Percentiles rank a stretch among this genome's conserved stretches.
Evolutionary conservation across 2,329 filamentous ascomycete genomes (phyloP).

Genomic region (Hawksworthiomyces lignivorus): DNA sequence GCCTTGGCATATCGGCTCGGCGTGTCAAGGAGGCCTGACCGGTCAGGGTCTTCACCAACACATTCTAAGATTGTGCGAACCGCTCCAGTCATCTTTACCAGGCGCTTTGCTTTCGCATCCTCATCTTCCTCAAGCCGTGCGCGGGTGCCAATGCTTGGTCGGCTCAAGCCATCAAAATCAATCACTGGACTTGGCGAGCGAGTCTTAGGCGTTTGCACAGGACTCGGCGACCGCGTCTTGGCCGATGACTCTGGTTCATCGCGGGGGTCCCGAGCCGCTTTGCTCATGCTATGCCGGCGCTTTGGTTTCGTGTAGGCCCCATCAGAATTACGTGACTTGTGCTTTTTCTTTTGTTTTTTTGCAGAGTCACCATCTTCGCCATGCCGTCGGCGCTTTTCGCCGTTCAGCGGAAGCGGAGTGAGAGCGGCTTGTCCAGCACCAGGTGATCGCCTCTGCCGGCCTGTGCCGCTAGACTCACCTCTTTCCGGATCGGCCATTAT

Average conservation of each 20-base stretch:
- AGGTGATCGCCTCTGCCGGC: too few relatives aligned
- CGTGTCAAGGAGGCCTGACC: conserved; percentile 57
- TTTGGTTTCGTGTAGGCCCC: neutral
- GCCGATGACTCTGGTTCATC: conserved; percentile 39
- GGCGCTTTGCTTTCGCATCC: conserved; percentile 41
- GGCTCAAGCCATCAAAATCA: conserved; percentile 54
- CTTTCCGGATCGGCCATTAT: too few relatives aligned
- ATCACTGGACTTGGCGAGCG: conserved; percentile 30
- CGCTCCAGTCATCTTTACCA: conserved; percentile 53
- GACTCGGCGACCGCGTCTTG: conserved; percentile 38
- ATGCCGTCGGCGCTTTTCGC: neutral
- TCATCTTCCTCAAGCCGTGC: conserved; percentile 50
- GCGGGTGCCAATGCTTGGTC: conserved; percentile 57
- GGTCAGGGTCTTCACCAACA: conserved; percentile 59
- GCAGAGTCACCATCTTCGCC: neutral
- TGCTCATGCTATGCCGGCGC: conserved; percentile 40
- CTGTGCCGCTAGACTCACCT: too few relatives aligned
- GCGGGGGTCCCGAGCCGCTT: conserved; percentile 53
- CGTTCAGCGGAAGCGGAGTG: too few relatives aligned
- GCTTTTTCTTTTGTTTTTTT: neutral
- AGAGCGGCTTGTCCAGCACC: too few relatives aligned
- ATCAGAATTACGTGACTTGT: neutral
- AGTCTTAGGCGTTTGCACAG: conserved; percentile 19
- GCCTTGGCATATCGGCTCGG: conserved; percentile 91
- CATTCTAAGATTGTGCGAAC: conserved; percentile 62